Conservation (phyloP, 331 rosid genomes). For the Malus hybrid region DNA sequence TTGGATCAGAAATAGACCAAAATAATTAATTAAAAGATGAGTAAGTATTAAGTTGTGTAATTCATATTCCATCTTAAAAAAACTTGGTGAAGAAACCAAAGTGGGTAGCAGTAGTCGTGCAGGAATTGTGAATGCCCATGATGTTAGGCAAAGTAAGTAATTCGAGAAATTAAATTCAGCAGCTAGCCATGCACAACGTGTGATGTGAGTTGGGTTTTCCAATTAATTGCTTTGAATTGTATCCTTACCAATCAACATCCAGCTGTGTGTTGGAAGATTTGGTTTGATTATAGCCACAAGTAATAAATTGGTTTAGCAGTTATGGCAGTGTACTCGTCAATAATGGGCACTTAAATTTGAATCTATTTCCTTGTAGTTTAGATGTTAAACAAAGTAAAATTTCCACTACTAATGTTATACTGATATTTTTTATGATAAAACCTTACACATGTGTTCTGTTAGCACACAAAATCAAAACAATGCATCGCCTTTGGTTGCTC, state of each 20-base stretch:
- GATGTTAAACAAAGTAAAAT: neutral
- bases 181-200: neutral
- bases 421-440: too few relatives aligned
- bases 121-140: neutral
- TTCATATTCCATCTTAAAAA: neutral
- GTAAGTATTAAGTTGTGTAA: neutral
- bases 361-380: neutral
- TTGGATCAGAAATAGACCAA: neutral
- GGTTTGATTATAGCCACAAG: neutral
- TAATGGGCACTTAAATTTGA: too few relatives aligned
- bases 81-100: neutral
- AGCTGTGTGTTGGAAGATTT: neutral
- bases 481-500: neutral
- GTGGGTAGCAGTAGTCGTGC: neutral
- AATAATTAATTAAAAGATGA: neutral
- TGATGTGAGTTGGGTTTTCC: neutral
- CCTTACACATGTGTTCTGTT: accelerated
- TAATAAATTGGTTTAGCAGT: neutral
- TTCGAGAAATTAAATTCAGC: neutral
- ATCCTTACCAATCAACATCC: neutral
- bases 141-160: neutral
- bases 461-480: neutral
- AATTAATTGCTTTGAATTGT: neutral
- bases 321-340: neutral
- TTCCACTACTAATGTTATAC: neutral